Conservation (phyloP, 768 basidiomycete genomes). For the Suillus americanus region DNA sequence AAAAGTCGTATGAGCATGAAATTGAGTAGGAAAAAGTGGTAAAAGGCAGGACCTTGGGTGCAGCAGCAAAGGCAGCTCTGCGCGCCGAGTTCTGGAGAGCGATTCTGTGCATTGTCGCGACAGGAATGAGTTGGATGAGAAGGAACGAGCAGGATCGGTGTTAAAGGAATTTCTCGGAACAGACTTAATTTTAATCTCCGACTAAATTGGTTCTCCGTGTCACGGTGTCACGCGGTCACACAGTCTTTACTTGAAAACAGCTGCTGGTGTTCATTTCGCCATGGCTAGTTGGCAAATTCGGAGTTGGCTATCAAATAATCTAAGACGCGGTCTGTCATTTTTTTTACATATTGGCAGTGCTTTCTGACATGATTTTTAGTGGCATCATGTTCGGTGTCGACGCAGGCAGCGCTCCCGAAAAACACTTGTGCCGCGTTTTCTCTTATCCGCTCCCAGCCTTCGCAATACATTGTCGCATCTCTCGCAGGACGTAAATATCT, state of each 20-base stretch:
- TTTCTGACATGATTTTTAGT: constrained; percentile 16
- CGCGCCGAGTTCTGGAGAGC: constrained; percentile 83
- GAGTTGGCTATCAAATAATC: constrained; percentile 25
- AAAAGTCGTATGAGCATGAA: constrained; percentile 12
- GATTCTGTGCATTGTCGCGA: constrained; percentile 75
- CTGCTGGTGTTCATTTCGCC: constrained; percentile 2
- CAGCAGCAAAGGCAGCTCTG: constrained; percentile 69
- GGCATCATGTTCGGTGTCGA: constrained; percentile 30
- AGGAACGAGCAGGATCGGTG: constrained; percentile 36
- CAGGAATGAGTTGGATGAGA: constrained; percentile 47
- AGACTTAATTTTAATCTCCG: constrained; percentile 31
- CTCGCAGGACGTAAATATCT: constrained; percentile 88
- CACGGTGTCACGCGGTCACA: constrained; percentile 12
- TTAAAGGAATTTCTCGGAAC: constrained; percentile 36
- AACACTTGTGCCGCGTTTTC: constrained; percentile 66
- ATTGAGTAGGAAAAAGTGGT: constrained; percentile 13
- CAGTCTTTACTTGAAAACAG: neutral
- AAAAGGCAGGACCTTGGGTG: constrained; percentile 53
- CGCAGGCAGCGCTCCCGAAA: constrained; percentile 29
- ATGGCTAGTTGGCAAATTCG: constrained; percentile 22
- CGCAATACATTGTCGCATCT: constrained; percentile 88
- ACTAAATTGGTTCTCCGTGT: constrained; percentile 20
- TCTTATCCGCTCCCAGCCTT: constrained; percentile 87
- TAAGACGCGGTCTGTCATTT: constrained; percentile 21
- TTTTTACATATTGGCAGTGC: neutral